phyloP scores from a whole-genome alignment of 805 yeast genomes.

The Starmerella khaoyaiensis region DNA sequence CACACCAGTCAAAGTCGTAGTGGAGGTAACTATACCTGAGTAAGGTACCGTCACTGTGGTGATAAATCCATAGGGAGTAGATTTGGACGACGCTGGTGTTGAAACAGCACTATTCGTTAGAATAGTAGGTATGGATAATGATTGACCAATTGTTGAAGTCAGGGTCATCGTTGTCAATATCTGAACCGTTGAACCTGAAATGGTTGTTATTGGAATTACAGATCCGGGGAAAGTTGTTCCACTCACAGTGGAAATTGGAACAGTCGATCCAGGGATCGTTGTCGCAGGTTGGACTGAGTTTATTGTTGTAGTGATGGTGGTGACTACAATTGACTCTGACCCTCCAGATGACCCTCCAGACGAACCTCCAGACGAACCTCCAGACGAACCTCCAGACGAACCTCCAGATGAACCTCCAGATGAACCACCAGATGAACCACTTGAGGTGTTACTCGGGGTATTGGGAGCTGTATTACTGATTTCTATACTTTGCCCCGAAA shows the following conservation, averaged over 20 bases:
- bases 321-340: constrained; percentile 5
- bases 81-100: not conserved
- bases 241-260: constrained; percentile 5
- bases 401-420: not conserved
- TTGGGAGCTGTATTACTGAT: constrained; percentile 4
- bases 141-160: constrained; percentile 1
- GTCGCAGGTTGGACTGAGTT: constrained; percentile 15
- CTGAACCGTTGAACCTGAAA: constrained; percentile 1
- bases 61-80: not conserved
- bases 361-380: not conserved
- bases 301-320: constrained; percentile 14
- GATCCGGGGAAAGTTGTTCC: constrained; percentile 13
- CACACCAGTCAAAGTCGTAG: not conserved
- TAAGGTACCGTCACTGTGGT: constrained; percentile 1
- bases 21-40: not conserved
- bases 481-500: constrained; percentile 1
- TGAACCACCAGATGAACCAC: not conserved
- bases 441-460: not conserved
- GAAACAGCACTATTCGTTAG: constrained; percentile 1
- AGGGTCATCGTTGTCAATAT: constrained; percentile 3
- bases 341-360: not conserved
- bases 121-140: not conserved
- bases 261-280: constrained; percentile 18
- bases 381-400: not conserved
- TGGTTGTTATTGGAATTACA: constrained; percentile 4